Evolutionary conservation across 495 filamentous ascomycete genomes (phyloP).

Genomic region (Tuber borchii): DNA sequence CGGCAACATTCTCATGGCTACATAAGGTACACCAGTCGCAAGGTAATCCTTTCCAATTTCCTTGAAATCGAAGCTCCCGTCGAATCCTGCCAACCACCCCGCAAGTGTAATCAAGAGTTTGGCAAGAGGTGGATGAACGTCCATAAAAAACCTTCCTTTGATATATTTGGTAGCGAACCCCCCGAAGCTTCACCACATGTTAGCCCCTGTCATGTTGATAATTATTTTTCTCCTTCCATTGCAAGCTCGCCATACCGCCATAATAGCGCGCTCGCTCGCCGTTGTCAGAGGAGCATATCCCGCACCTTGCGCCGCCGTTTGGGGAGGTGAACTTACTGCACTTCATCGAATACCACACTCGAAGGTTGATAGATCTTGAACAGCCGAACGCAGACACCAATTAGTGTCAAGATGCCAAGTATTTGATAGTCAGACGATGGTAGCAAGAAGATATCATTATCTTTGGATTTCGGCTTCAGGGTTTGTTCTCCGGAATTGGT

Average conservation of each 20-base stretch:
- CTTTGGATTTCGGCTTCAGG: constrained; percentile 45
- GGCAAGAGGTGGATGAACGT: constrained; percentile 94
- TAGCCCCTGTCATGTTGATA: constrained; percentile 7
- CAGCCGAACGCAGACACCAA: constrained; percentile 73
- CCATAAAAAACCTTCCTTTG: constrained; percentile 98
- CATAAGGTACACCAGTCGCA: constrained; percentile 90
- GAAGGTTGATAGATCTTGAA: constrained; percentile 94
- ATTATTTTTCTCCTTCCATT: not conserved
- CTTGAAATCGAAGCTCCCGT: constrained; percentile 97
- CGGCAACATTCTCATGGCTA: constrained; percentile 91
- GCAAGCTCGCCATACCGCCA: constrained; percentile 10
- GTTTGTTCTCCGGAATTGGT: not conserved
- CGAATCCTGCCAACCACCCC: constrained; percentile 89
- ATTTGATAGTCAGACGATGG: constrained; percentile 74
- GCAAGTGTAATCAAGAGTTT: constrained; percentile 93
- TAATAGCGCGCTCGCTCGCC: not conserved
- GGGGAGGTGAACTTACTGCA: constrained; percentile 63
- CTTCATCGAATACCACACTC: constrained; percentile 97
- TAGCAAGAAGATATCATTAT: constrained; percentile 68
- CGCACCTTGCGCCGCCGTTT: not conserved
- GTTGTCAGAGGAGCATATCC: not conserved
- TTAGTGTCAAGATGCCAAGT: constrained; percentile 61
- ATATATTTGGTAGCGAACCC: constrained; percentile 98
- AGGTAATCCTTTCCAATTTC: constrained; percentile 99
- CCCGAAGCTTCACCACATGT: constrained; percentile 64